Percentiles rank a stretch among this genome's conserved stretches.
Conservation (phyloP, 768 basidiomycete species). For the Lentinula aciculospora region DNA sequence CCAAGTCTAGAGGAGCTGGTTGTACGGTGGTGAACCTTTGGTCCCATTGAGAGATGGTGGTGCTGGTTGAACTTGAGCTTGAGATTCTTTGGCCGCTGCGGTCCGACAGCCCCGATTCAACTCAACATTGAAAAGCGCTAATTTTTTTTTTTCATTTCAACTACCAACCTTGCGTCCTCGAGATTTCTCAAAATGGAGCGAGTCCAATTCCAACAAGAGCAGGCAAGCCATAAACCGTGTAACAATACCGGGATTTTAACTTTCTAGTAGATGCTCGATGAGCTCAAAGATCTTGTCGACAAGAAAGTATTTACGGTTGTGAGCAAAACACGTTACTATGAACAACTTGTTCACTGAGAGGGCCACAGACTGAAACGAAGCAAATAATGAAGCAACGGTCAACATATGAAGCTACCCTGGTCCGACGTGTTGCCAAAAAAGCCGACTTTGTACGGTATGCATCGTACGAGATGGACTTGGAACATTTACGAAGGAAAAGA, state of each 20-base stretch:
- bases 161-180: neutral
- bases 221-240: conserved; percentile 34
- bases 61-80: conserved; percentile 17
- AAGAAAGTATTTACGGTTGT: conserved; percentile 82
- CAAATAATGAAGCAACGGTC: conserved; percentile 84
- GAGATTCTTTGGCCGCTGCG: neutral
- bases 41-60: conserved; percentile 16
- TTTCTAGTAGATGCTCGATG: conserved; percentile 74
- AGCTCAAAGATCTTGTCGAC: conserved; percentile 88
- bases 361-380: conserved; percentile 65
- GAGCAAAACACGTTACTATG: conserved; percentile 18
- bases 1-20: conserved; percentile 41
- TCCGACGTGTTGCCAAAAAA: conserved; percentile 81
- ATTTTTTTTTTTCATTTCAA: conserved; percentile 11
- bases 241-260: neutral
- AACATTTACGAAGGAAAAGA: conserved; percentile 73
- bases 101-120: neutral
- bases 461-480: conserved; percentile 88
- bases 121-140: neutral
- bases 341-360: neutral
- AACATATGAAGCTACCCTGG: conserved; percentile 74
- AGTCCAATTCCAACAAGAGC: conserved; percentile 92
- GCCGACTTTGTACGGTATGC: conserved; percentile 86
- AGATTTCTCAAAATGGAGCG: conserved; percentile 67
- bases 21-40: conserved; percentile 28